Evolutionary conservation across 2,329 filamentous ascomycete species (phyloP).

Genomic region (Alternaria sp.): DNA sequence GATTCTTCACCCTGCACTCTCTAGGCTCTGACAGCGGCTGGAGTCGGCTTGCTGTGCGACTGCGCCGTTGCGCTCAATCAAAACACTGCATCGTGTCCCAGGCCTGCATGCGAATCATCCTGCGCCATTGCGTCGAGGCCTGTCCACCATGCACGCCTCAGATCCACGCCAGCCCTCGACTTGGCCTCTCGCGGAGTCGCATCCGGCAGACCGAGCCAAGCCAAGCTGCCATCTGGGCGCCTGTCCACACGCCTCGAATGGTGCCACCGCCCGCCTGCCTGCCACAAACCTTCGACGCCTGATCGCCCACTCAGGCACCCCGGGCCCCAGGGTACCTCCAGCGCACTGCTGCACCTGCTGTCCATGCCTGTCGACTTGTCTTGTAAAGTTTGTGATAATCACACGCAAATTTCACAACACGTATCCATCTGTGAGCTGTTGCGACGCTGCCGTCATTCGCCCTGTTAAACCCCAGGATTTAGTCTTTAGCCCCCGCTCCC

Average conservation of each 20-base stretch:
- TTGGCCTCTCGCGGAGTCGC: constrained; percentile 17
- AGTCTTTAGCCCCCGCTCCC: constrained; percentile 27
- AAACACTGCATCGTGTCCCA: constrained; percentile 25
- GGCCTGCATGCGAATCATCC: constrained; percentile 33
- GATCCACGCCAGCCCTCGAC: constrained; percentile 16
- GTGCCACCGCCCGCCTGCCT: constrained; percentile 6
- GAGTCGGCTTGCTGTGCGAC: constrained; percentile 36
- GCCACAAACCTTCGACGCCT: constrained; percentile 21
- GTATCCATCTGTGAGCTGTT: constrained; percentile 18
- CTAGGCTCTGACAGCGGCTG: constrained; percentile 24
- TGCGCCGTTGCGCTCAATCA: constrained; percentile 36
- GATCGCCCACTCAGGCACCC: constrained; percentile 10
- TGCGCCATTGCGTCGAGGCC: constrained; percentile 25
- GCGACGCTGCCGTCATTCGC: constrained; percentile 9
- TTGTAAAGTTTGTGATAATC: constrained; percentile 28
- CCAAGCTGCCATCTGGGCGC: constrained; percentile 20
- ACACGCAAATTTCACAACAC: constrained; percentile 17
- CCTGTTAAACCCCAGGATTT: constrained; percentile 29
- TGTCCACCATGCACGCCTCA: constrained; percentile 24
- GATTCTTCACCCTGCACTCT: constrained; percentile 18
- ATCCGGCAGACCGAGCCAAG: constrained; percentile 29
- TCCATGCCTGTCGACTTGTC: constrained; percentile 18
- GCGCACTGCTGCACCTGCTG: constrained; percentile 9
- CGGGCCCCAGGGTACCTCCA: constrained; percentile 16
- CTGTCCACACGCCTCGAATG: constrained; percentile 29